Conservation (phyloP, 805 yeast species). For the Middelhovenomyces tepae region DNA sequence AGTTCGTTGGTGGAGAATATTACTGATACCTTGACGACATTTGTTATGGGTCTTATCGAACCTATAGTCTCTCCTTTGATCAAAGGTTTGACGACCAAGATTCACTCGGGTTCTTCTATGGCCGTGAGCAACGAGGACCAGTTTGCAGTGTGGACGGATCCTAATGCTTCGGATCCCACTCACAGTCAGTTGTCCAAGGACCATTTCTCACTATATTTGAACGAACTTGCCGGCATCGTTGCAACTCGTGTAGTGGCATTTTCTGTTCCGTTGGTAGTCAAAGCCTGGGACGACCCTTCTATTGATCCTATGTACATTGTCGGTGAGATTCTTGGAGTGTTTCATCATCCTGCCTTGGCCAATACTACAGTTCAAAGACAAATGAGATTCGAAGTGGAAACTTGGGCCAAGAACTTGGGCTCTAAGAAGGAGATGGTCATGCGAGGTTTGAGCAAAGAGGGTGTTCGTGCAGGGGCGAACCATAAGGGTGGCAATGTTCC, state of each 20-base stretch:
- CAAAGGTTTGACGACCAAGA: constrained; percentile 11
- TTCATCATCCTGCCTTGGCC: constrained; percentile 17
- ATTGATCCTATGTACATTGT: constrained; percentile 12
- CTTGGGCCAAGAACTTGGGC: constrained; percentile 13
- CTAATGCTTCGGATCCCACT: constrained; percentile 16
- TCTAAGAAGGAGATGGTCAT: constrained; percentile 6
- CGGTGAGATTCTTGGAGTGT: constrained; percentile 13
- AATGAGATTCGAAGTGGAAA: constrained; percentile 13
- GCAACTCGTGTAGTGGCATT: constrained; percentile 13
- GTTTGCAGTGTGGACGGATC: constrained; percentile 18
- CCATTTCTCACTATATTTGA: constrained; percentile 17
- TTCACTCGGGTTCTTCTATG: constrained; percentile 13
- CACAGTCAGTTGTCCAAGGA: constrained; percentile 20
- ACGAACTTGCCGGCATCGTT: constrained; percentile 18
- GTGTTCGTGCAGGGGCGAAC: constrained; percentile 14
- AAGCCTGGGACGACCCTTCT: constrained; percentile 15
- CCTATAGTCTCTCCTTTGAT: constrained; percentile 18
- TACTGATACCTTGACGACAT: constrained; percentile 16
- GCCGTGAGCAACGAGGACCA: constrained; percentile 17
- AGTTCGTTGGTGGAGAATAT: constrained; percentile 14
- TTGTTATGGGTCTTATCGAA: constrained; percentile 17
- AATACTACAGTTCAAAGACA: constrained; percentile 12
- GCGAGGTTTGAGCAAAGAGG: constrained; percentile 11
- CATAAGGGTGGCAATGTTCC: constrained; percentile 10
- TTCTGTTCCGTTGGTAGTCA: constrained; percentile 15